Evolutionary conservation across 139 green algal genomes (phyloP).

Genomic region (Yamagishiella unicocca): DNA sequence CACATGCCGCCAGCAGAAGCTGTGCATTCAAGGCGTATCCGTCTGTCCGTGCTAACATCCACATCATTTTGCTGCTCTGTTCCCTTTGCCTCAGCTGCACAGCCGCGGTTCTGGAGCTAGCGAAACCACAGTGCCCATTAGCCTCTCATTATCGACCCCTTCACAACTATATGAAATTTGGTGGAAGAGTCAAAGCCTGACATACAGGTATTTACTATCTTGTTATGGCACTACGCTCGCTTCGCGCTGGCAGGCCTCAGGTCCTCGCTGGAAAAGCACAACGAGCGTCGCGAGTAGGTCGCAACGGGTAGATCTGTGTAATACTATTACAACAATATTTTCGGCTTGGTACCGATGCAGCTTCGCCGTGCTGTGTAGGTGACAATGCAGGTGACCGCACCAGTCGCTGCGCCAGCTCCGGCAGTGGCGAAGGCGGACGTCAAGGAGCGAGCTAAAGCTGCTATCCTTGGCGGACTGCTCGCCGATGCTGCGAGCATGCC

Average conservation of each 20-base stretch:
- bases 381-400: neutral
- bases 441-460: conserved; percentile 37
- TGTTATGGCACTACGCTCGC: neutral
- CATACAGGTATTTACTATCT: no score
- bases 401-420: neutral
- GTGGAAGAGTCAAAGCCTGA: no score
- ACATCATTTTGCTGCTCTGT: no score
- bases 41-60: no score
- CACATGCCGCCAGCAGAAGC: no score
- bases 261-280: neutral
- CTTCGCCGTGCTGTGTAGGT: neutral
- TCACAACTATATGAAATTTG: no score
- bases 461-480: conserved; percentile 49
- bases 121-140: no score
- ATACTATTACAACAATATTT: neutral
- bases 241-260: neutral
- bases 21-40: no score
- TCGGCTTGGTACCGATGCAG: neutral
- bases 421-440: neutral
- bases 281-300: neutral
- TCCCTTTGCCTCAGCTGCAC: no score
- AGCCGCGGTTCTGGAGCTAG: no score
- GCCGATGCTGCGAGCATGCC: conserved; percentile 54
- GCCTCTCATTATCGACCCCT: no score
- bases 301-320: neutral